These are phyloP conservation scores for Amaranthus hypochondriacus DNA, from an alignment of 148 eudicot genomes.

Conservation along the genomic window DNA sequence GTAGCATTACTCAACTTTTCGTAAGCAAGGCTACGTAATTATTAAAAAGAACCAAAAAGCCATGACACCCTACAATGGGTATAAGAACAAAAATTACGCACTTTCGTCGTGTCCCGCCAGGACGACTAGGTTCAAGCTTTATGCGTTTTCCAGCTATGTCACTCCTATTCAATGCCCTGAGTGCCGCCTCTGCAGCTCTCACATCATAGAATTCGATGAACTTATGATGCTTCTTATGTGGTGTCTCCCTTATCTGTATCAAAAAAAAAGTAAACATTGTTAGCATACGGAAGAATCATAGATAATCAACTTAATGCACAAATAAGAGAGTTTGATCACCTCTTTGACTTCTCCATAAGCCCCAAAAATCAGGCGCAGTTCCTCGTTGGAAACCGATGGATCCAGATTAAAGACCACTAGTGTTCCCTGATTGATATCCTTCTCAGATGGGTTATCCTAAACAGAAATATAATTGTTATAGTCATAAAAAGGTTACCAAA, in stretches of 20 bases:
- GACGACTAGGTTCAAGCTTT: constrained; percentile 93
- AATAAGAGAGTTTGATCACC: constrained; percentile 36
- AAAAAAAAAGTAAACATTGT: constrained; percentile 7
- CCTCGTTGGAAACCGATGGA: constrained; percentile 87
- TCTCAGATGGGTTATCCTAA: constrained; percentile 92
- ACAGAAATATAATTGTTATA: background rate
- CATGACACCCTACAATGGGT: background rate
- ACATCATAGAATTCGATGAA: constrained; percentile 93
- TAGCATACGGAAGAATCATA: background rate
- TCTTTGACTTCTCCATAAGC: constrained; percentile 93
- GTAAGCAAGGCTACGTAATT: background rate
- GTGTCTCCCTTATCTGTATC: constrained; percentile 86
- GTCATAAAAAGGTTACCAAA: background rate
- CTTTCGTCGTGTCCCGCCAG: constrained; percentile 94
- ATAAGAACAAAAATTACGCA: constrained; percentile 25
- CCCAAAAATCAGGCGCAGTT: constrained; percentile 77
- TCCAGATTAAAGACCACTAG: constrained; percentile 89
- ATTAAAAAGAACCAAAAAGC: background rate
- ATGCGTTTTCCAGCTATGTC: constrained; percentile 97
- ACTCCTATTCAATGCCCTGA: constrained; percentile 82
- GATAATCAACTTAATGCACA: background rate
- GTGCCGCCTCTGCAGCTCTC: constrained; percentile 94
- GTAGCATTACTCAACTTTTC: background rate
- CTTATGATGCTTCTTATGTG: constrained; percentile 89
- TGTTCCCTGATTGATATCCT: constrained; percentile 93